phyloP scores from a whole-genome alignment of 1,139 yeast genomes.

The Pichia sp. region DNA sequence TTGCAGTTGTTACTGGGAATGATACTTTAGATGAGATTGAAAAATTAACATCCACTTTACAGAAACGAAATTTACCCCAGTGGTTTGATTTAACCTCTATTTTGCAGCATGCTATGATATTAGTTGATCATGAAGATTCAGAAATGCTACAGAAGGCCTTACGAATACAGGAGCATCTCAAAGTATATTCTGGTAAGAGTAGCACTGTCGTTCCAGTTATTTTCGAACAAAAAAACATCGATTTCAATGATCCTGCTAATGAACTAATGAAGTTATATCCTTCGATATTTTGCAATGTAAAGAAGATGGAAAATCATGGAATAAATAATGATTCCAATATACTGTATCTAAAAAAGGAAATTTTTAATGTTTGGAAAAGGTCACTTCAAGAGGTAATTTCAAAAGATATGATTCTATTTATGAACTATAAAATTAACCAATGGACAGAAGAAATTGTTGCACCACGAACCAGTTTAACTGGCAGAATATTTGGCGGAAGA shows the following conservation, averaged over 20 bases:
- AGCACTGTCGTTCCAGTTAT: conserved; percentile 21
- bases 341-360: conserved; percentile 15
- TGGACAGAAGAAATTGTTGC: conserved; percentile 72
- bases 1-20: conserved; percentile 53
- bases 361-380: conserved; percentile 38
- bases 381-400: conserved; percentile 50
- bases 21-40: conserved; percentile 42
- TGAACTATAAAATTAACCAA: conserved; percentile 65
- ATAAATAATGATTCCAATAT: conserved; percentile 29
- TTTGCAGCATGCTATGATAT: conserved; percentile 38
- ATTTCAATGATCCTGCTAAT: background rate
- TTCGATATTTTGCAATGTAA: conserved; percentile 43
- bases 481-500: conserved; percentile 60
- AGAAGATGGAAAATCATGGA: conserved; percentile 34
- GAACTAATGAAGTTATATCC: conserved; percentile 27
- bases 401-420: conserved; percentile 62
- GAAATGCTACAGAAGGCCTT: conserved; percentile 29
- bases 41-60: conserved; percentile 37
- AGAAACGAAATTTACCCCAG: conserved; percentile 45
- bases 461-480: conserved; percentile 66
- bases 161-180: conserved; percentile 33
- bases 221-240: background rate
- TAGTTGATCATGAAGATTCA: conserved; percentile 33
- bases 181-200: conserved; percentile 18
- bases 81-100: conserved; percentile 56